These are phyloP conservation scores for Metschnikowia kofuensis DNA, from an alignment of 805 yeast genomes.

Conservation along the genomic window DNA sequence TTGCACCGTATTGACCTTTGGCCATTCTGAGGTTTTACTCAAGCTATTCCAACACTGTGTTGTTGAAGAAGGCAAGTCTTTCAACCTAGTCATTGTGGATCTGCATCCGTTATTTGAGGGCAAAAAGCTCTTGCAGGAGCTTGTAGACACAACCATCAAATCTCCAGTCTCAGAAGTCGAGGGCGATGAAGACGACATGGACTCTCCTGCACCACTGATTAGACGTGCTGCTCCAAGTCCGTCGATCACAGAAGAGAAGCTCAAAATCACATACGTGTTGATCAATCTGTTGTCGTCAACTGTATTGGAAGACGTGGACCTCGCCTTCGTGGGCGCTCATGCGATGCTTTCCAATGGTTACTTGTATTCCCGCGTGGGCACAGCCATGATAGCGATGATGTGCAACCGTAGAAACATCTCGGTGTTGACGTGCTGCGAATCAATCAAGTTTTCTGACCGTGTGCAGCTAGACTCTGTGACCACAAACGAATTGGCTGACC, in stretches of 20 bases:
- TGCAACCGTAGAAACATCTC: conserved; percentile 88
- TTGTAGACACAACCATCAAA: conserved; percentile 44
- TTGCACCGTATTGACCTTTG: conserved; percentile 81
- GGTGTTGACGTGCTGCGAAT: conserved; percentile 92
- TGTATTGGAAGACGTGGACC: conserved; percentile 81
- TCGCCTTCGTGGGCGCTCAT: conserved; percentile 93
- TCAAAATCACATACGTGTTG: conserved; percentile 74
- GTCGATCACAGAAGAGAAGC: conserved; percentile 45
- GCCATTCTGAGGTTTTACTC: conserved; percentile 80
- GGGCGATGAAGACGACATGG: conserved; percentile 14
- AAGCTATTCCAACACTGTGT: conserved; percentile 69
- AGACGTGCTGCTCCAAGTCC: conserved; percentile 15
- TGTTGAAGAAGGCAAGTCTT: conserved; percentile 55
- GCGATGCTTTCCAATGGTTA: conserved; percentile 95
- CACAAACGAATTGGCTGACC: conserved; percentile 83
- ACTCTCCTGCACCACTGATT: conserved; percentile 14
- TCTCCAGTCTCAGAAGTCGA: conserved; percentile 8
- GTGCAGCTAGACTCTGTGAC: conserved; percentile 97
- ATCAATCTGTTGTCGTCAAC: conserved; percentile 73
- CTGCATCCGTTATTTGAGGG: conserved; percentile 96
- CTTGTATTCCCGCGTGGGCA: conserved; percentile 89
- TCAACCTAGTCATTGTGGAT: conserved; percentile 84
- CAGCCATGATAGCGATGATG: conserved; percentile 90
- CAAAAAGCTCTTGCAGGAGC: conserved; percentile 62
- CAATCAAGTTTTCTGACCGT: conserved; percentile 89